Evolutionary conservation across 2,329 filamentous ascomycete genomes (phyloP).

Genomic region (Colletotrichum incanum): DNA sequence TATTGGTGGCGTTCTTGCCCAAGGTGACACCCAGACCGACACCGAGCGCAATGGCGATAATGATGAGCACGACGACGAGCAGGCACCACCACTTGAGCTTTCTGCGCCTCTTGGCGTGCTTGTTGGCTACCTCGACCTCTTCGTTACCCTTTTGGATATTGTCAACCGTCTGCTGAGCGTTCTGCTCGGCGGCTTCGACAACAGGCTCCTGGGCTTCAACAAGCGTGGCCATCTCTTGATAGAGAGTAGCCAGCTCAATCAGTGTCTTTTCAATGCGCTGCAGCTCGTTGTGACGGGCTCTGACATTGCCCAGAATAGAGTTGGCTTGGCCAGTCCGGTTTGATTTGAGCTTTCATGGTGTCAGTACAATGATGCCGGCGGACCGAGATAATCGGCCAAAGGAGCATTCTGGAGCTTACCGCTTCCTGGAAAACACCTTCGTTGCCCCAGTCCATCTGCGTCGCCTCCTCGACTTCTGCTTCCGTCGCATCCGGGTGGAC

Average conservation of each 20-base stretch:
- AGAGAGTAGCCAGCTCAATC: constrained; percentile 78
- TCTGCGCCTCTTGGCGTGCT: constrained; percentile 75
- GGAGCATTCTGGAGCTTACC: constrained; percentile 65
- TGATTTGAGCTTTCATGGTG: constrained; percentile 72
- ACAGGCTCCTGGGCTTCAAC: constrained; percentile 80
- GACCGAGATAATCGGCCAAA: not conserved
- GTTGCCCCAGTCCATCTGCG: constrained; percentile 80
- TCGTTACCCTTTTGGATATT: constrained; percentile 79
- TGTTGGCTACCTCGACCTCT: constrained; percentile 78
- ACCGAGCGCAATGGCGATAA: constrained; percentile 68
- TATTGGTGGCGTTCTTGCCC: constrained; percentile 29
- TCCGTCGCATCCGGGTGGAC: constrained; percentile 87
- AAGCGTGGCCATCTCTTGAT: constrained; percentile 81
- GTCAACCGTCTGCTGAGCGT: constrained; percentile 76
- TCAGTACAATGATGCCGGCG: constrained; percentile 9
- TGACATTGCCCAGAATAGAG: constrained; percentile 83
- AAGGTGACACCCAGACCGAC: constrained; percentile 66
- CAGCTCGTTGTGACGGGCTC: constrained; percentile 87
- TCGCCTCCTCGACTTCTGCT: constrained; percentile 78
- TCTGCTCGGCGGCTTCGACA: constrained; percentile 74
- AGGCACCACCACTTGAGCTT: constrained; percentile 89
- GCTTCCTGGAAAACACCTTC: constrained; percentile 88
- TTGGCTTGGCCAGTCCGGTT: constrained; percentile 83
- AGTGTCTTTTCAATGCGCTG: constrained; percentile 85
- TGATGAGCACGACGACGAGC: constrained; percentile 71